Evolutionary conservation across 768 basidiomycete genomes (phyloP), one percentile per base, ranked within the genome.

Genomic region (Amanita pseudoporphyria): DNA sequence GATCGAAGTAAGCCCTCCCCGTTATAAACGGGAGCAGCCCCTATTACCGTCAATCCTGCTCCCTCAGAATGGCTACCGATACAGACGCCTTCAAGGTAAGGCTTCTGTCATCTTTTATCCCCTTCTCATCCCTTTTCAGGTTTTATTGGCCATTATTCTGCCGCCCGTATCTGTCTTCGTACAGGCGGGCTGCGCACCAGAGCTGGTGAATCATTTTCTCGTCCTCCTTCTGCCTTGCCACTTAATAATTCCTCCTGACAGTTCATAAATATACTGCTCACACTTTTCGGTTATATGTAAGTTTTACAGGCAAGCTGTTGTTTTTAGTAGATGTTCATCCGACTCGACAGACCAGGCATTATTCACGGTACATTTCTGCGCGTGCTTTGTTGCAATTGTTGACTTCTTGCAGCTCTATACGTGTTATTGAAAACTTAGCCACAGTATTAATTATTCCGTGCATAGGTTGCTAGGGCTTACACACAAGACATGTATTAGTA

Each of bases 151-250:
- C 52, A 72, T 90, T 66, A 56, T 89, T 62, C 58, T 90, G 12
- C 88, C 90, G 9, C 92, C 92, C 52, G 61, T 95, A 2, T 90
- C 84, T 49, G 92, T 95, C 21, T 91, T 92, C 69, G 67, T 94
- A 21, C 90, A 94, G 69, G 76, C 87, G 47, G 92, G 92, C 21
- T 93, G 89, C 62, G 69, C 71, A 31, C 79, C 76, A 18, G 89
- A 93, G 63, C 65, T 94, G 38, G 80, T 86, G 58, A 45, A 81
- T 76, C 35, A 37, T 18, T 49, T 58, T 21, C 38, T 16, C 28
- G 32, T 14, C 39, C 43, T 44, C 22, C 60, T 45, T 41, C 13
- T 22, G 38, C 22, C 35, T 42, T 42, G 55, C 38, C 45, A 35
- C 45, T 46, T 21, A 36, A 26, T 48, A 31, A 35, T 42, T 32